These are phyloP conservation scores for Acanthochlamys bracteata DNA, from an alignment of 106 monocot species.

Conservation along the genomic window DNA sequence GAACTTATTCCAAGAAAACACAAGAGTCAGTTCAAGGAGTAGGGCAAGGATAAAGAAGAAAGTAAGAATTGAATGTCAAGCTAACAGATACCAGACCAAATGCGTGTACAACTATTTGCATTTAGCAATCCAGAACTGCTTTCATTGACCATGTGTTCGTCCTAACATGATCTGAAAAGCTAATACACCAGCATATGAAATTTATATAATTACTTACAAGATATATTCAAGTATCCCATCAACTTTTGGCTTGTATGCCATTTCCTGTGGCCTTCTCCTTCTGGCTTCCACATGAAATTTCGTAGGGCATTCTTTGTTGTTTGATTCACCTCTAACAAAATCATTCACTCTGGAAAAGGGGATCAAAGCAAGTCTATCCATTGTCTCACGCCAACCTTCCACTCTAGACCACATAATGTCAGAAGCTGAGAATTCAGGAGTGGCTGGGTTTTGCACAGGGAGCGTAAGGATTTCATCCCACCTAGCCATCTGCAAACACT, in stretches of 20 bases:
- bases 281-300: constrained; percentile 94
- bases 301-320: constrained; percentile 83
- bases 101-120: too few species aligned
- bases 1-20: too few species aligned
- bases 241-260: constrained; percentile 75
- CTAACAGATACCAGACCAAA: too few species aligned
- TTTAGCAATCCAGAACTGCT: too few species aligned
- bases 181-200: too few species aligned
- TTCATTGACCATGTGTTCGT: too few species aligned
- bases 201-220: too few species aligned
- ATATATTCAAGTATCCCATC: constrained; percentile 99
- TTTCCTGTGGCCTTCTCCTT: constrained; percentile 53
- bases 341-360: constrained; percentile 81
- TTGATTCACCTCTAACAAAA: constrained; percentile 90
- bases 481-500: constrained; percentile 64
- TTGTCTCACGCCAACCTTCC: constrained; percentile 79
- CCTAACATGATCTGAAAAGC: too few species aligned
- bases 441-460: constrained; percentile 77
- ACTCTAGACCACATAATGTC: constrained; percentile 89
- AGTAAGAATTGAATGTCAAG: too few species aligned
- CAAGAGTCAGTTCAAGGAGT: too few species aligned
- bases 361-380: constrained; percentile 88
- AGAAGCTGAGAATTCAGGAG: constrained; percentile 67
- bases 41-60: too few species aligned
- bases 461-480: constrained; percentile 93